Evolutionary conservation across 257 asterid genomes (phyloP).

Genomic region (Nicotiana paniculata): DNA sequence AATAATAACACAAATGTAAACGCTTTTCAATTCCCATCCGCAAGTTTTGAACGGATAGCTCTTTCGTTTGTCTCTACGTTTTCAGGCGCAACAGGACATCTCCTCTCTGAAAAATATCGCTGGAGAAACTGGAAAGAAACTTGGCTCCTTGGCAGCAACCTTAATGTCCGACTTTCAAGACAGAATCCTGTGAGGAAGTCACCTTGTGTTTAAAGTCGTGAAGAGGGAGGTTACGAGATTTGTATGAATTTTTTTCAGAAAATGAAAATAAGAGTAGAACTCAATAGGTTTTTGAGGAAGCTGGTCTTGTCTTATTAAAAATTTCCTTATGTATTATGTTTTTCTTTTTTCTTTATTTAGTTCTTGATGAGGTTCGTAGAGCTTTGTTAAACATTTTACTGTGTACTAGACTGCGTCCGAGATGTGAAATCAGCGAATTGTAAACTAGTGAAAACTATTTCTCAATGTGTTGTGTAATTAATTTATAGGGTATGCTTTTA

Average conservation of each 20-base stretch:
- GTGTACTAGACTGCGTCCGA: not conserved
- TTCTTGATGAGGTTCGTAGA: not conserved
- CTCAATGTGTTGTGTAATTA: not conserved
- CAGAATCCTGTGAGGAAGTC: constrained; percentile 57
- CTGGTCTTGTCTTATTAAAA: not conserved
- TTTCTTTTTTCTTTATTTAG: not conserved
- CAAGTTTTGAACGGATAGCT: not conserved
- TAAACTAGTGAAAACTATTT: not conserved
- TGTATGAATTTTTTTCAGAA: not conserved
- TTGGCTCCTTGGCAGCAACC: constrained; percentile 70
- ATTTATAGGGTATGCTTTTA: not conserved
- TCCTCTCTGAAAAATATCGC: constrained; percentile 85
- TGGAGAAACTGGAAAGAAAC: constrained; percentile 94
- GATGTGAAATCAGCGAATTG: not conserved
- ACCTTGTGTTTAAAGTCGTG: no score
- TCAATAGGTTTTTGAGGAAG: not conserved
- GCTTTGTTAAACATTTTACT: not conserved
- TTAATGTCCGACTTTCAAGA: constrained; percentile 82
- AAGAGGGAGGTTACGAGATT: not conserved
- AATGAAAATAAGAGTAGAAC: not conserved
- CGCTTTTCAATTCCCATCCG: not conserved
- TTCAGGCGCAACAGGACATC: constrained; percentile 92
- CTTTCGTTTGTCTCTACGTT: not conserved
- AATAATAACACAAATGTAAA: not conserved
- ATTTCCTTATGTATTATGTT: not conserved